A percentile compares a stretch with the other conserved stretches of the same genome.
Conservation (phyloP, 2,329 filamentous ascomycete species). For the Neonectria ditissima region DNA sequence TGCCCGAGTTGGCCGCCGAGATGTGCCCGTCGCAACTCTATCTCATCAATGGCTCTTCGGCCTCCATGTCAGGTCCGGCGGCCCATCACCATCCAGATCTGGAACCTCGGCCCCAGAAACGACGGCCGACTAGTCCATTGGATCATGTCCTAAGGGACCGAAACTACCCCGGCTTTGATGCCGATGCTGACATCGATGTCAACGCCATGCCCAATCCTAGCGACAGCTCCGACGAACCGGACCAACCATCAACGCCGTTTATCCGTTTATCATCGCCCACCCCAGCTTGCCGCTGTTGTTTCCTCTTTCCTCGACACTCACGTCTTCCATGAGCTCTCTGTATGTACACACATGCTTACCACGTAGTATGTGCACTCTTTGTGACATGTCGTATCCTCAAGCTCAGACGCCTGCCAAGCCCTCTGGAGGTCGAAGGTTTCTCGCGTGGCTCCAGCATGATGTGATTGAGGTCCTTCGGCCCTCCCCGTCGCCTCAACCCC, state of each 20-base stretch:
- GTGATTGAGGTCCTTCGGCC: constrained; percentile 8
- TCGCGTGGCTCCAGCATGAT: constrained; percentile 8
- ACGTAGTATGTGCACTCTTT: background rate
- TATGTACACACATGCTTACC: too few relatives aligned
- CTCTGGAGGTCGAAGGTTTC: background rate
- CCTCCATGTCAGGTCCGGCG: background rate
- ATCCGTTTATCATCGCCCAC: constrained; percentile 15
- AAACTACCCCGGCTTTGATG: background rate
- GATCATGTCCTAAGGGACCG: background rate
- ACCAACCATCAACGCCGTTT: constrained; percentile 6
- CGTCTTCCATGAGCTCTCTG: background rate
- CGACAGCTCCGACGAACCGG: constrained; percentile 12
- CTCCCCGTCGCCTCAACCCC: background rate
- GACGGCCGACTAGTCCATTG: background rate
- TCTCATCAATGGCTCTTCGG: constrained; percentile 10
- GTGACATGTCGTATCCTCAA: constrained; percentile 11
- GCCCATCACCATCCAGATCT: constrained; percentile 5
- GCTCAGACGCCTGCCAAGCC: background rate
- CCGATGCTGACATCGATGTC: constrained; percentile 1
- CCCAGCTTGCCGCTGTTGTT: constrained; percentile 21
- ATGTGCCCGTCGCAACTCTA: constrained; percentile 27
- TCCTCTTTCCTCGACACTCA: constrained; percentile 25
- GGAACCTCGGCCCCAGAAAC: constrained; percentile 14
- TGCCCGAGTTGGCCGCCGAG: constrained; percentile 22
- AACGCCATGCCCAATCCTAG: constrained; percentile 3